phyloP scores from a whole-genome alignment of 2,329 filamentous ascomycete species.

The Diaporthe velutina region DNA sequence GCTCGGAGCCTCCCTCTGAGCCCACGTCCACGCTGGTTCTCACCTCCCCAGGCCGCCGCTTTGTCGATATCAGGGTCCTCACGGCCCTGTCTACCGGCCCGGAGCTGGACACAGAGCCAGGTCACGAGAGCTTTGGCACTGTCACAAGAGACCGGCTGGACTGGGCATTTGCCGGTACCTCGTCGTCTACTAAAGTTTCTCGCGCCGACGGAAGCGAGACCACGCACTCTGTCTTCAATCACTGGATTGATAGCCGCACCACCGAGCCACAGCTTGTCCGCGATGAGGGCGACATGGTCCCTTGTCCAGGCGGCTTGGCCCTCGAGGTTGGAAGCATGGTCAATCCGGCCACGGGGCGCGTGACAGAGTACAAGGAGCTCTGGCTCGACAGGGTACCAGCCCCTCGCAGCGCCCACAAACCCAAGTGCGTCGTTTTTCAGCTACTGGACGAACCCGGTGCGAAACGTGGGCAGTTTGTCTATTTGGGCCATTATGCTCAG shows the following conservation, averaged over 20 bases:
- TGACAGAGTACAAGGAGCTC: conserved; percentile 74
- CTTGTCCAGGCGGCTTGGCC: conserved; percentile 54
- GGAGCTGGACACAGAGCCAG: neutral
- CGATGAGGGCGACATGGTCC: conserved; percentile 71
- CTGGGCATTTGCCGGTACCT: conserved; percentile 75
- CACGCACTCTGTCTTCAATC: conserved; percentile 62
- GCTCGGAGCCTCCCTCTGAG: conserved; percentile 64
- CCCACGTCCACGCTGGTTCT: conserved; percentile 75
- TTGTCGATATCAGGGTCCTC: conserved; percentile 73
- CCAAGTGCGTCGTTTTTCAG: conserved; percentile 55
- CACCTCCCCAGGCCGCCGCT: conserved; percentile 68
- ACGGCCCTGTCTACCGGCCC: conserved; percentile 11
- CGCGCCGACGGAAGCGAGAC: conserved; percentile 45
- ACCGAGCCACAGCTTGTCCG: conserved; percentile 51
- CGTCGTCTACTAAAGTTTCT: conserved; percentile 51
- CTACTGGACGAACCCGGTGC: conserved; percentile 49
- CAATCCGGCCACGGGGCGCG: conserved; percentile 65
- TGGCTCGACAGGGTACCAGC: conserved; percentile 64
- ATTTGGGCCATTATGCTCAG: conserved; percentile 68
- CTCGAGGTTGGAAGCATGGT: conserved; percentile 72
- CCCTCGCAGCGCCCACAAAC: conserved; percentile 31
- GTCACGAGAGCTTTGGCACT: neutral
- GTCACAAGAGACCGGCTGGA: conserved; percentile 59
- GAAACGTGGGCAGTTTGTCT: conserved; percentile 64
- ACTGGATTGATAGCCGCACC: conserved; percentile 71